phyloP scores from a whole-genome alignment of 768 basidiomycete genomes.

The Coprinellus micaceus region DNA sequence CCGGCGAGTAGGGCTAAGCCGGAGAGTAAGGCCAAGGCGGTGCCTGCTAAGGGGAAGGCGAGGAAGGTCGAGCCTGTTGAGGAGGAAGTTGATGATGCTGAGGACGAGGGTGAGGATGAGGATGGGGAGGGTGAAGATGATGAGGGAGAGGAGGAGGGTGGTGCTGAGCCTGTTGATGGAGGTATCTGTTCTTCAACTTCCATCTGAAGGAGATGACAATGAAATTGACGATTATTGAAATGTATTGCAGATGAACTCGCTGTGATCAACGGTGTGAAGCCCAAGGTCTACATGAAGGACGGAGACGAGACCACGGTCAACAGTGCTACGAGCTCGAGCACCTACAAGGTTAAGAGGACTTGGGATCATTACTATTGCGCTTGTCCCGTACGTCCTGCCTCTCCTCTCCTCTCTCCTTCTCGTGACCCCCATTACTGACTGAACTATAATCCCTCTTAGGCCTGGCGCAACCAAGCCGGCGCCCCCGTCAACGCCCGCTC shows the following conservation, averaged over 20 bases:
- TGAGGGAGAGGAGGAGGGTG: background rate
- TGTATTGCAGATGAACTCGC: constrained; percentile 27
- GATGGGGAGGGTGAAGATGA: background rate
- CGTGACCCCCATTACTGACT: too few species aligned
- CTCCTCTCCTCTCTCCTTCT: background rate
- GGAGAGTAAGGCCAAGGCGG: constrained; percentile 6
- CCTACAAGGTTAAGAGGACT: constrained; percentile 34
- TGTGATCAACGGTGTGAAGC: constrained; percentile 38
- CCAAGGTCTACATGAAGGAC: constrained; percentile 34
- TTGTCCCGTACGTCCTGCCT: constrained; percentile 1
- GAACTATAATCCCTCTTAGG: background rate
- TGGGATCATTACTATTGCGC: constrained; percentile 35
- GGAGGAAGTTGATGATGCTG: constrained; percentile 2
- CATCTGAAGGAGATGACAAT: constrained; percentile 8
- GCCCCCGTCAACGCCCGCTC: constrained; percentile 35
- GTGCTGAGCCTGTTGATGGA: background rate
- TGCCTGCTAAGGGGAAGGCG: background rate
- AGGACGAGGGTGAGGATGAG: constrained; percentile 4
- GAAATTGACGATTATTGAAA: background rate
- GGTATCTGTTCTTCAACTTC: background rate
- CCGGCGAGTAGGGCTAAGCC: background rate
- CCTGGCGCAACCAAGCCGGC: constrained; percentile 19
- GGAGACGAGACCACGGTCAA: constrained; percentile 24
- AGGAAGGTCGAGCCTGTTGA: constrained; percentile 1
- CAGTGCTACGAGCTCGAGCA: constrained; percentile 25